Evolutionary conservation across 148 eudicot genomes (phyloP).

Genomic region (Drosera capensis): DNA sequence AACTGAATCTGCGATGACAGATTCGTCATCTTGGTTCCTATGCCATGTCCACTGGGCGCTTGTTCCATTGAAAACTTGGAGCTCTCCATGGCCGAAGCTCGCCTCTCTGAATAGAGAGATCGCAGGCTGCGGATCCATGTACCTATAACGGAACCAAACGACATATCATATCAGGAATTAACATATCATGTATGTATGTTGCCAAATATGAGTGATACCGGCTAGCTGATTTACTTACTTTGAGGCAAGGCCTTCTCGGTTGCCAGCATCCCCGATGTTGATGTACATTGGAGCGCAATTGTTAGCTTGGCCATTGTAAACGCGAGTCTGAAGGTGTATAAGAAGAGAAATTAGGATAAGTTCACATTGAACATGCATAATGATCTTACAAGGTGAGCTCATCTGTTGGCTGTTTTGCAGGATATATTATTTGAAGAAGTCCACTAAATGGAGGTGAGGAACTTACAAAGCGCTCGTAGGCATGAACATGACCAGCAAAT

Average conservation of each 20-base stretch:
- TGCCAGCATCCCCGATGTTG: not conserved
- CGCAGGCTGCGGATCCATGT: not conserved
- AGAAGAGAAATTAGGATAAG: not conserved
- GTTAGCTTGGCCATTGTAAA: not conserved
- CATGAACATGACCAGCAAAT: constrained; percentile 70
- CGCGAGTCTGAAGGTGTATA: not conserved
- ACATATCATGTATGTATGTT: too few relatives aligned
- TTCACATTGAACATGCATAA: not conserved
- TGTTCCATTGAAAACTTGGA: not conserved
- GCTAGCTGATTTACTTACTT: not conserved
- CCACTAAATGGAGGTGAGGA: not conserved
- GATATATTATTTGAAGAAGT: too few relatives aligned
- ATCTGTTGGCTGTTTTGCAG: not conserved
- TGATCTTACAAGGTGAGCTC: not conserved
- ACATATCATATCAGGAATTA: not conserved
- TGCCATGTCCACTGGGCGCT: not conserved
- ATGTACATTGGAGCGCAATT: not conserved
- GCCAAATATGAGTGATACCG: not conserved
- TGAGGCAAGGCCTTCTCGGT: not conserved
- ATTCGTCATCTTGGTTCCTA: not conserved
- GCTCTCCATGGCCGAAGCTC: not conserved
- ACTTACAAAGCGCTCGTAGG: constrained; percentile 83
- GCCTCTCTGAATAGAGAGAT: not conserved
- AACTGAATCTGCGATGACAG: not conserved
- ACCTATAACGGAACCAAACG: not conserved